Percentiles rank a stretch among this genome's conserved stretches.
Evolutionary conservation across 2,329 filamentous ascomycete genomes (phyloP).

Genomic region (Aspergillus sergii): DNA sequence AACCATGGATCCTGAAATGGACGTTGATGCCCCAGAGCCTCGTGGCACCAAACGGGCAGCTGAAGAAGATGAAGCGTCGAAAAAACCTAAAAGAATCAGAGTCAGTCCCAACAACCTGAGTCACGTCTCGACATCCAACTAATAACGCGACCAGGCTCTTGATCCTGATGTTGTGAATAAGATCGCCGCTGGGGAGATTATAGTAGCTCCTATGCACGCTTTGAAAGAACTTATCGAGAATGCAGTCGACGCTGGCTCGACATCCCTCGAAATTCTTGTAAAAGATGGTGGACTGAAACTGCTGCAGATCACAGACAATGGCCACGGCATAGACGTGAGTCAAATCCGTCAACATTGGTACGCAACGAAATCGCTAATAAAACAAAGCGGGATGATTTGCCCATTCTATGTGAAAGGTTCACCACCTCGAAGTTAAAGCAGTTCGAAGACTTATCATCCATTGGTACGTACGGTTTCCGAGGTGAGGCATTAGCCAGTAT

Average conservation of each 20-base stretch:
- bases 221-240: constrained; percentile 97
- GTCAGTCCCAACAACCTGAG: constrained; percentile 17
- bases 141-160: constrained; percentile 64
- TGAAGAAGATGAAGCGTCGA: constrained; percentile 42
- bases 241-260: constrained; percentile 94
- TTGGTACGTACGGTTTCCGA: constrained; percentile 95
- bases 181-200: constrained; percentile 97
- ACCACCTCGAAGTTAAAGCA: constrained; percentile 94
- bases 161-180: constrained; percentile 96
- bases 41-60: constrained; percentile 55
- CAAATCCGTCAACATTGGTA: too few species aligned
- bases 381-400: constrained; percentile 78
- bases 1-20: constrained; percentile 38
- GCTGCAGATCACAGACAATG: constrained; percentile 96
- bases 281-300: constrained; percentile 95
- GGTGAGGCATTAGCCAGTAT: constrained; percentile 96
- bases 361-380: constrained; percentile 18
- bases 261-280: constrained; percentile 83
- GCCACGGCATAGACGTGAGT: constrained; percentile 86
- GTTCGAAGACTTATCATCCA: constrained; percentile 88
- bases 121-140: background rate
- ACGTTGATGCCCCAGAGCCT: constrained; percentile 40
- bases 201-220: constrained; percentile 93
- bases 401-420: constrained; percentile 92
- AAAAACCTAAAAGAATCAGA: constrained; percentile 54